These are phyloP conservation scores for Alternaria longipes DNA, from an alignment of 2,329 filamentous ascomycete species.

Conservation along the genomic window DNA sequence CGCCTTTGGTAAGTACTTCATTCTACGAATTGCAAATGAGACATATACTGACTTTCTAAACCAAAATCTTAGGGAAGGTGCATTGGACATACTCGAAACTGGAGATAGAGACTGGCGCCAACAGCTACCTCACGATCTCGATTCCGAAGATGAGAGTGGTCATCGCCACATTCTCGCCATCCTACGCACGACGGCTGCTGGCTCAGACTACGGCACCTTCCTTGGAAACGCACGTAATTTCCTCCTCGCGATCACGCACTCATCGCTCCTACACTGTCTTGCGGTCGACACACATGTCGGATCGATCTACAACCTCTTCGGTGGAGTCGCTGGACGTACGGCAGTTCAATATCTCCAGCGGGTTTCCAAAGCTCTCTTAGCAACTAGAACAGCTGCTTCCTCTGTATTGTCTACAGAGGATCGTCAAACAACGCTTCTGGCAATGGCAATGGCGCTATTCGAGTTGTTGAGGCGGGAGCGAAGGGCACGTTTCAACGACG, in stretches of 20 bases:
- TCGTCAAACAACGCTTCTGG: slow-evolving; percentile 15
- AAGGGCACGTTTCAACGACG: slow-evolving; percentile 33
- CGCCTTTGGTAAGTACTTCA: slow-evolving; percentile 28
- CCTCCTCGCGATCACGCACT: slow-evolving; percentile 46
- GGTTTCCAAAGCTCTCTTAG: slow-evolving; percentile 25
- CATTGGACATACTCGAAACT: slow-evolving; percentile 37
- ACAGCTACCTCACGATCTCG: slow-evolving; percentile 44
- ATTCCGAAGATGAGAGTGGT: slow-evolving; percentile 32
- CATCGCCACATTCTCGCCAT: slow-evolving; percentile 39
- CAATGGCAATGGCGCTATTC: slow-evolving; percentile 22
- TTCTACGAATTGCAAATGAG: neutral
- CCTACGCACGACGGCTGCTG: slow-evolving; percentile 20
- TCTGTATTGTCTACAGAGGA: neutral
- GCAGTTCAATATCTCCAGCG: slow-evolving; percentile 46
- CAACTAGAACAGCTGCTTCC: neutral
- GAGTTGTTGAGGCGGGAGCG: slow-evolving; percentile 32
- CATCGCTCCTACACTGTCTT: slow-evolving; percentile 45
- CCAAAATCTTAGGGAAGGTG: slow-evolving; percentile 23
- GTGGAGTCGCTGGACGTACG: slow-evolving; percentile 41
- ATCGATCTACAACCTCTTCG: slow-evolving; percentile 48
- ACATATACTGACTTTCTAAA: neutral
- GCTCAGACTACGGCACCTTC: slow-evolving; percentile 8
- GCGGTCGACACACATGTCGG: slow-evolving; percentile 49
- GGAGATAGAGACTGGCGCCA: slow-evolving; percentile 46
- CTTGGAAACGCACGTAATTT: slow-evolving; percentile 24